Conservation (phyloP, 2,329 filamentous ascomycete species). For the Colletotrichum shisoi region DNA sequence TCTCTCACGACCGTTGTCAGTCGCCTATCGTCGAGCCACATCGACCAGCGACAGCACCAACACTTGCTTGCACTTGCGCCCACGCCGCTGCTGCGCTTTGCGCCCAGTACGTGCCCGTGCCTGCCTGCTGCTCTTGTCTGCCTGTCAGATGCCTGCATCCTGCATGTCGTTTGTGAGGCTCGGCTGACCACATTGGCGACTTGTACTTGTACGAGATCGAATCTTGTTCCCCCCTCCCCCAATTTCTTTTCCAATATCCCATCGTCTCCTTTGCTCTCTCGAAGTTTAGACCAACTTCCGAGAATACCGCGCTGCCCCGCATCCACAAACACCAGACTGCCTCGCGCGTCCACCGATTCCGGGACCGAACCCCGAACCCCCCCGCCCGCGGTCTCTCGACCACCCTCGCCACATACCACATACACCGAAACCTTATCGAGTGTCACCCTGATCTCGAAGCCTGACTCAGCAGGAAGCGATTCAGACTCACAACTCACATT, state of each 20-base stretch:
- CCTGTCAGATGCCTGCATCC: conserved; percentile 7
- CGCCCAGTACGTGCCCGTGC: not conserved
- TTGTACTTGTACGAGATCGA: not conserved
- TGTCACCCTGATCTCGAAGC: conserved; percentile 10
- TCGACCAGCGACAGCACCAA: not conserved
- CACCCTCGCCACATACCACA: conserved; percentile 22
- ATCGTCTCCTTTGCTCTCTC: not conserved
- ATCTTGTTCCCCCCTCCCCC: not conserved
- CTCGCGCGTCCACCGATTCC: conserved; percentile 18
- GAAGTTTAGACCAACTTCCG: conserved; percentile 6
- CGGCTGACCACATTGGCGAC: not conserved
- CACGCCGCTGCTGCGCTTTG: not conserved
- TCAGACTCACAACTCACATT: conserved; percentile 11
- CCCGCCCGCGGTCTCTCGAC: not conserved
- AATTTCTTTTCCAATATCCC: not conserved
- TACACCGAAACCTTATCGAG: conserved; percentile 36
- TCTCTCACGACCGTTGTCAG: not conserved
- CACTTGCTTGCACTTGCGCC: not conserved
- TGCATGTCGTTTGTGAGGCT: conserved; percentile 10
- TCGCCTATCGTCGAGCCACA: not conserved
- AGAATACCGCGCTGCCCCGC: conserved; percentile 31
- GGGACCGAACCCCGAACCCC: conserved; percentile 4
- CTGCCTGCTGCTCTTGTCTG: conserved; percentile 2
- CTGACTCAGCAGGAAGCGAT: conserved; percentile 29
- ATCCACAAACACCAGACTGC: conserved; percentile 17